Base-by-base conservation (phyloP, 2,329 filamentous ascomycete species). In the Ceratocystis smalleyi region DNA sequence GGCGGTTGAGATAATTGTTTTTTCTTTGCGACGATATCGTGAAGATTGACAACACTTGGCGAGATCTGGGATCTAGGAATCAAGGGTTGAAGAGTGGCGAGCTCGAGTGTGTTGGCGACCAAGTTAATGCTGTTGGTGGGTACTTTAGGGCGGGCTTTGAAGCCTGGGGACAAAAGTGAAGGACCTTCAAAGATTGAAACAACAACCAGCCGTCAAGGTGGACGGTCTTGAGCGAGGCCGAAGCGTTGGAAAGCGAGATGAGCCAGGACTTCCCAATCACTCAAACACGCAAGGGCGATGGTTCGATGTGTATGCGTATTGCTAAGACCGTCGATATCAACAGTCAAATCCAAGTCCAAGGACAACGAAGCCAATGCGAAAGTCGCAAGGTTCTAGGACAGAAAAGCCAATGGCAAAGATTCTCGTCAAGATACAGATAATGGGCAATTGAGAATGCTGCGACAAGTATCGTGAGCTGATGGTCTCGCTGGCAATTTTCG, bases 1-100 rank as follows among this genome's bases (percentile, higher is more conserved):
- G n/a, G 27, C 54, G 54, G n/a, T 57, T 24, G 24, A 40, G 35
- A 40, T 51, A 17, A n/a, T 24, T 27, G 54, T 32, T 30, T 57
- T 30, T 57, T 57, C 54, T 57, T 57, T 57, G 54, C 54, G 54
- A 57, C 32, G 54, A 57, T 57, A 57, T 57, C 54, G 54, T 57
- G 54, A 57, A 57, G 54, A 35, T 32, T 57, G 54, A 35, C 24
- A 57, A 57, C 54, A 19, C 54, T 57, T 57, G 27, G 19, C 19
- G 27, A 57, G 54, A 32, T 57, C n/a, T 30, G 54, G 45, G 45
- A 22, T 49, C 45, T 49, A 49, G 54, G 30, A 32, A 57, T 57
- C 27, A 17, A 57, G 54, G 32, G 5, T 32, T 30, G n/a, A 32
- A 30, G 3, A n/a, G 54, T 19, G 15, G 27, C 54, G 27, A 57